These are phyloP conservation scores for Stipa capillata DNA, from an alignment of 176 grass and related monocot genomes.

Conservation along the genomic window DNA sequence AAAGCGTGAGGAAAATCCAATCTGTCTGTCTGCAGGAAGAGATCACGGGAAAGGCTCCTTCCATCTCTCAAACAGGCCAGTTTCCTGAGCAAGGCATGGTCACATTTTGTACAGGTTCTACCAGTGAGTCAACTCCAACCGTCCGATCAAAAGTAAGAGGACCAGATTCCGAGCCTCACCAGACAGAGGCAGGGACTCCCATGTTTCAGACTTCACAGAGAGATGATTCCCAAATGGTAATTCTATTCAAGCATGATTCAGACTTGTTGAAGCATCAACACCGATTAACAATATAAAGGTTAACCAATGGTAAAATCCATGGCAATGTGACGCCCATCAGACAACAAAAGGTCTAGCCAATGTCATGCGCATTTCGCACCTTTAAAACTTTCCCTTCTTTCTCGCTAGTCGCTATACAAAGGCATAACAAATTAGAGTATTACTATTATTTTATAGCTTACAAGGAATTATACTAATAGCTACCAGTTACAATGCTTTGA, in stretches of 20 bases:
- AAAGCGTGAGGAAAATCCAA: too few relatives aligned
- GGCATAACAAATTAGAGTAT: constrained; percentile 30
- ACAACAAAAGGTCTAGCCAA: too few relatives aligned
- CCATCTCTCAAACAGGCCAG: background rate
- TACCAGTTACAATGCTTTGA: constrained; percentile 32
- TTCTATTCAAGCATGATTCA: background rate
- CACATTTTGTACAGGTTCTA: too few relatives aligned
- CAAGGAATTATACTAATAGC: constrained; percentile 37
- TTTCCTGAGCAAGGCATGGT: background rate
- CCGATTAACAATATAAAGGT: background rate
- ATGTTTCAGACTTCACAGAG: too few relatives aligned
- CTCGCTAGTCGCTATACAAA: constrained; percentile 45
- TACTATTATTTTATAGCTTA: constrained; percentile 30
- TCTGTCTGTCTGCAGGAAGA: background rate
- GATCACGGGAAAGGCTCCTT: background rate
- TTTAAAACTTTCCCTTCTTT: constrained; percentile 2
- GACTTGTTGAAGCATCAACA: background rate
- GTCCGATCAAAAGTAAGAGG: too few relatives aligned
- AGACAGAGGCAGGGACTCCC: too few relatives aligned
- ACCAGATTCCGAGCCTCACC: too few relatives aligned
- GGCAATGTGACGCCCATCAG: background rate
- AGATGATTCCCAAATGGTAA: too few relatives aligned
- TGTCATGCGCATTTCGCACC: background rate
- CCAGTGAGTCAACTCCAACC: too few relatives aligned
- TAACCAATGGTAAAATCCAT: background rate